These are phyloP conservation scores for Leptomonas pyrrhocoris DNA, from an alignment of 208 protist genomes.

Conservation along the genomic window DNA sequence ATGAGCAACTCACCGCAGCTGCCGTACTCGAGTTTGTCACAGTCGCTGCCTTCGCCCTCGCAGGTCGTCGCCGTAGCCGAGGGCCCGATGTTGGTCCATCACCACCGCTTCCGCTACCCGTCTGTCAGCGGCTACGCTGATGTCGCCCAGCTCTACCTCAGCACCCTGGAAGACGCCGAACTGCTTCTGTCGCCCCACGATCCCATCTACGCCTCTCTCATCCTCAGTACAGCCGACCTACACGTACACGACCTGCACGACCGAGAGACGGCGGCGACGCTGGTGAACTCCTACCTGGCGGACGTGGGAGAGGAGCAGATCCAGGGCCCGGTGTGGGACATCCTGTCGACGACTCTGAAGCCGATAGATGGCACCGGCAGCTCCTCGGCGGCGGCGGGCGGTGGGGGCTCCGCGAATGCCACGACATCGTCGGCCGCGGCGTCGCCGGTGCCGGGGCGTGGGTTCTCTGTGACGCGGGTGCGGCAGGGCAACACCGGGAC, in stretches of 20 bases:
- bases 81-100: conserved; percentile 46
- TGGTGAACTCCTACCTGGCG: conserved; percentile 62
- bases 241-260: conserved; percentile 39
- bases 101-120: conserved; percentile 78
- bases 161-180: conserved; percentile 65
- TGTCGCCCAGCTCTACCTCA: conserved; percentile 65
- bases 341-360: conserved; percentile 19
- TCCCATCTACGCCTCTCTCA: conserved; percentile 79
- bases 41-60: background rate
- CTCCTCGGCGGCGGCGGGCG: background rate
- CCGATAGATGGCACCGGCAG: background rate
- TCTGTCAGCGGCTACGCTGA: conserved; percentile 53
- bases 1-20: conserved; percentile 4
- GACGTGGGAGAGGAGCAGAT: conserved; percentile 78
- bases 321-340: conserved; percentile 36
- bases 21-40: background rate
- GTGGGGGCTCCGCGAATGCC: background rate
- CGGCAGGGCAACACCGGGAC: conserved; percentile 36
- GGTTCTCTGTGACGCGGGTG: conserved; percentile 57
- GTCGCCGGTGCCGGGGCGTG: conserved; percentile 14
- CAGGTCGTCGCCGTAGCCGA: conserved; percentile 15
- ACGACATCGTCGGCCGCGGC: background rate
- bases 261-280: conserved; percentile 24
- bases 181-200: conserved; percentile 82
- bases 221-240: conserved; percentile 78